phyloP scores from a whole-genome alignment of 768 basidiomycete genomes.

The Tulasnella sp. region DNA sequence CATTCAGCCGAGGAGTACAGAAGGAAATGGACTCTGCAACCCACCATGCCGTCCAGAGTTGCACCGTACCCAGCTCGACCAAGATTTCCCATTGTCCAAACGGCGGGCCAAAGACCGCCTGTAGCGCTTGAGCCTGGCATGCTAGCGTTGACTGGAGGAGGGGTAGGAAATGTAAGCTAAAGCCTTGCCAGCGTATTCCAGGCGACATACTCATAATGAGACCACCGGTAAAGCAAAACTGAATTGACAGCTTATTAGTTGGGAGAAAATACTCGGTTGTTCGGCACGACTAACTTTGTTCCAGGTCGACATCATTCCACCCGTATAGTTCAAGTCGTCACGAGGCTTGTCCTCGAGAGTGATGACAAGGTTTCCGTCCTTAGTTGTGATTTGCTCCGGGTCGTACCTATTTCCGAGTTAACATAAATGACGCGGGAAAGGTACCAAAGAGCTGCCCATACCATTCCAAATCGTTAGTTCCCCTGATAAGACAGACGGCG shows the following conservation, averaged over 20 bases:
- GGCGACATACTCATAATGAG: constrained; percentile 44
- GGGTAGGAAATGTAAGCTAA: not conserved
- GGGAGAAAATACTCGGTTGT: not conserved
- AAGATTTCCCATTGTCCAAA: constrained; percentile 69
- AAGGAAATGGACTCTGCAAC: constrained; percentile 67
- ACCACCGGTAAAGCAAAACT: constrained; percentile 87
- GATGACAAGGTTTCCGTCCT: constrained; percentile 68
- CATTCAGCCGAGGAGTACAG: constrained; percentile 37
- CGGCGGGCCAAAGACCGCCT: constrained; percentile 34
- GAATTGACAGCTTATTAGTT: not conserved
- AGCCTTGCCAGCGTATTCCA: constrained; percentile 40
- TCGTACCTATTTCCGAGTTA: constrained; percentile 80
- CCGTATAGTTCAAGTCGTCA: constrained; percentile 68
- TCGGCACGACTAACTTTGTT: constrained; percentile 73
- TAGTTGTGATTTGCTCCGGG: constrained; percentile 70
- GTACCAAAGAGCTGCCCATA: constrained; percentile 38
- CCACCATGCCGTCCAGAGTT: constrained; percentile 65
- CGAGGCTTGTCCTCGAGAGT: constrained; percentile 59
- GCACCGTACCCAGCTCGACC: constrained; percentile 88
- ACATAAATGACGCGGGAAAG: constrained; percentile 38
- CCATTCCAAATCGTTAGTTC: constrained; percentile 73
- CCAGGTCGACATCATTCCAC: constrained; percentile 50
- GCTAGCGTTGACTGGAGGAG: constrained; percentile 25
- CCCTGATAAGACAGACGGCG: constrained; percentile 10
- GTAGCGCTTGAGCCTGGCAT: constrained; percentile 18